phyloP scores from a whole-genome alignment of 2,329 filamentous ascomycete genomes.

The Meredithiella fracta region DNA sequence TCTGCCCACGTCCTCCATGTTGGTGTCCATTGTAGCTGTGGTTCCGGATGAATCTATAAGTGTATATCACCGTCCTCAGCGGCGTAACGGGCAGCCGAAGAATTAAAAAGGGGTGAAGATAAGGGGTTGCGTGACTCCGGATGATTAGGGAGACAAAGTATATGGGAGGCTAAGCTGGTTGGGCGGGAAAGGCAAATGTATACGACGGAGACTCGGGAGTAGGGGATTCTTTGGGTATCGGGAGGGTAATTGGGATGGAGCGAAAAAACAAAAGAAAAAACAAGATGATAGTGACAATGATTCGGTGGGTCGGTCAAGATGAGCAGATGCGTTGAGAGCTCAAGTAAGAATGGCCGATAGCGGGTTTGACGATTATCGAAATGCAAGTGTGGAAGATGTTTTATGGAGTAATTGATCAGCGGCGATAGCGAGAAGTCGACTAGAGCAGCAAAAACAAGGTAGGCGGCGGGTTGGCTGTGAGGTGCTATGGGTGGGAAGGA shows the following conservation, averaged over 20 bases:
- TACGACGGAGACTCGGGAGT: background rate
- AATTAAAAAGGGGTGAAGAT: background rate
- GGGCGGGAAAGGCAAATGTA: background rate
- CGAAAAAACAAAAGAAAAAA: conserved; percentile 6
- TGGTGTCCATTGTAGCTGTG: conserved; percentile 60
- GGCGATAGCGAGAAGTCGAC: background rate
- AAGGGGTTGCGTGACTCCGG: background rate
- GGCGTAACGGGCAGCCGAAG: too few species aligned
- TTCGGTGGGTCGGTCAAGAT: conserved; percentile 11
- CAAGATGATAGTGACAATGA: conserved; percentile 15
- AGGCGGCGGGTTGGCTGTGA: too few species aligned
- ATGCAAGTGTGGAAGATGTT: conserved; percentile 7
- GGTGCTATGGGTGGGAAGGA: too few species aligned
- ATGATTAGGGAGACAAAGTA: background rate
- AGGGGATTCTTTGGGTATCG: background rate
- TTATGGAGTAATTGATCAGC: background rate
- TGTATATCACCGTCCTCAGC: background rate
- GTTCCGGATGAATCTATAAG: background rate
- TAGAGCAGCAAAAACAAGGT: background rate
- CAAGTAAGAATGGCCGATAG: conserved; percentile 12
- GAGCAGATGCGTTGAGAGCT: background rate
- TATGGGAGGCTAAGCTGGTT: background rate
- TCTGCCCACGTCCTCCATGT: conserved; percentile 95
- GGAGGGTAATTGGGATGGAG: background rate
- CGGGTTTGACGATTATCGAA: conserved; percentile 14